A percentile compares a stretch with the other conserved stretches of the same genome.
These are phyloP conservation scores for Termitomyces sp. DNA, from an alignment of 768 basidiomycete species.

Conservation along the genomic window DNA sequence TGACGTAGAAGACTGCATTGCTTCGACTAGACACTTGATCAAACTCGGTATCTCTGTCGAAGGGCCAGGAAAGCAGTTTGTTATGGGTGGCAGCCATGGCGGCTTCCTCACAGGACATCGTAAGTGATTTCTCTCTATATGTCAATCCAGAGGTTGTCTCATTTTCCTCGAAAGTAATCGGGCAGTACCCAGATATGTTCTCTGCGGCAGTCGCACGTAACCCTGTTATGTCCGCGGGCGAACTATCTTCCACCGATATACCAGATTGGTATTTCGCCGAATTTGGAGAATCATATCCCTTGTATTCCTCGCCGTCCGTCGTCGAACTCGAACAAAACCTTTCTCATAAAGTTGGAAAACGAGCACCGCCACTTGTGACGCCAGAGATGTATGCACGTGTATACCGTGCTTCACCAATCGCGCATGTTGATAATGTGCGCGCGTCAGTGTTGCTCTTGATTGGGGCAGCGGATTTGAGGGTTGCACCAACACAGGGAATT, in stretches of 20 bases:
- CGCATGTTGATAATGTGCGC: conserved; percentile 45
- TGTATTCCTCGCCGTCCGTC: conserved; percentile 29
- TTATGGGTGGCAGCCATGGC: conserved; percentile 69
- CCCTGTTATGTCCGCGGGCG: conserved; percentile 63
- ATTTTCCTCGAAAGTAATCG: conserved; percentile 44
- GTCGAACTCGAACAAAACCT: conserved; percentile 2
- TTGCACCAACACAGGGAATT: conserved; percentile 58
- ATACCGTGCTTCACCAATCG: conserved; percentile 52
- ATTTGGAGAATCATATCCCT: conserved; percentile 37
- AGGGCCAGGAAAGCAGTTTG: conserved; percentile 48
- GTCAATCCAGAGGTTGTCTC: neutral
- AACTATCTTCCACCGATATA: conserved; percentile 57
- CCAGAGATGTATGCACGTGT: conserved; percentile 41
- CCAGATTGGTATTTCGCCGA: conserved; percentile 64
- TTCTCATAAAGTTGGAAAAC: neutral
- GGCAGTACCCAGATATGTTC: conserved; percentile 58
- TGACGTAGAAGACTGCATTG: conserved; percentile 65
- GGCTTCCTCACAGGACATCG: conserved; percentile 61
- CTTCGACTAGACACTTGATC: conserved; percentile 48
- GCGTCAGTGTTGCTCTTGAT: conserved; percentile 56
- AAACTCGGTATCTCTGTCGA: conserved; percentile 43
- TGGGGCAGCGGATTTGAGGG: conserved; percentile 59
- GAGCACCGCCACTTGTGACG: conserved; percentile 34
- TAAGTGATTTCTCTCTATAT: conserved; percentile 26
- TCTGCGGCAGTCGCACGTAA: conserved; percentile 63